Evolutionary conservation across 441 rosid species (phyloP).

Genomic region (Populus hybrid): DNA sequence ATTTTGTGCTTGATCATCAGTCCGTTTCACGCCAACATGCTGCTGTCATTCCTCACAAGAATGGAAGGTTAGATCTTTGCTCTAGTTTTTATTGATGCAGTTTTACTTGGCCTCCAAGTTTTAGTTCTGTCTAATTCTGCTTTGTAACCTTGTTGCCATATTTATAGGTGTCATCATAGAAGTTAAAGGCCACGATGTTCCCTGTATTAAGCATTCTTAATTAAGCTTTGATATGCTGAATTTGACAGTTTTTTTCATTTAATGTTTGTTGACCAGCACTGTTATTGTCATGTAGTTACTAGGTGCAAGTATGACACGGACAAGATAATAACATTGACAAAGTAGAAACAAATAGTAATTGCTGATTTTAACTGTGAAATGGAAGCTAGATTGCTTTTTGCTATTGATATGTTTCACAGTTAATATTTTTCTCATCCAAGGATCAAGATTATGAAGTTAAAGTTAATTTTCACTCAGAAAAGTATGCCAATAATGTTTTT

Average conservation of each 20-base stretch:
- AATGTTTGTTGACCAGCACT: not conserved
- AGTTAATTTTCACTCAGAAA: not conserved
- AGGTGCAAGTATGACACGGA: not conserved
- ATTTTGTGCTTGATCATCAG: conserved; percentile 94
- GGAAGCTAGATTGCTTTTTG: not conserved
- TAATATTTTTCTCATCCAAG: not conserved
- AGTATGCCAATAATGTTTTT: too few species aligned
- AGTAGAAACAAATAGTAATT: not conserved
- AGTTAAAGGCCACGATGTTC: not conserved
- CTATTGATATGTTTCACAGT: not conserved
- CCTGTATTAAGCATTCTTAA: not conserved
- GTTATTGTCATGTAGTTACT: not conserved
- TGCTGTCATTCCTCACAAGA: conserved; percentile 89
- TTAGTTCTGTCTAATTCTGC: not conserved
- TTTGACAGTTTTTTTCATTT: not conserved
- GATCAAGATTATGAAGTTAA: not conserved
- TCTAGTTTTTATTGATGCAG: not conserved
- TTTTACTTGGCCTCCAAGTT: not conserved
- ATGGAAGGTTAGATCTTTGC: conserved; percentile 61
- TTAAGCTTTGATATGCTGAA: not conserved
- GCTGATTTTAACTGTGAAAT: not conserved
- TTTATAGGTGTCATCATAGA: not conserved
- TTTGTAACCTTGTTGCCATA: not conserved
- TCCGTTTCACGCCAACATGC: conserved; percentile 98
- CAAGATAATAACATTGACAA: not conserved